These are phyloP conservation scores for Aspergillus nomiae DNA, from an alignment of 2,329 filamentous ascomycete genomes.

Conservation along the genomic window DNA sequence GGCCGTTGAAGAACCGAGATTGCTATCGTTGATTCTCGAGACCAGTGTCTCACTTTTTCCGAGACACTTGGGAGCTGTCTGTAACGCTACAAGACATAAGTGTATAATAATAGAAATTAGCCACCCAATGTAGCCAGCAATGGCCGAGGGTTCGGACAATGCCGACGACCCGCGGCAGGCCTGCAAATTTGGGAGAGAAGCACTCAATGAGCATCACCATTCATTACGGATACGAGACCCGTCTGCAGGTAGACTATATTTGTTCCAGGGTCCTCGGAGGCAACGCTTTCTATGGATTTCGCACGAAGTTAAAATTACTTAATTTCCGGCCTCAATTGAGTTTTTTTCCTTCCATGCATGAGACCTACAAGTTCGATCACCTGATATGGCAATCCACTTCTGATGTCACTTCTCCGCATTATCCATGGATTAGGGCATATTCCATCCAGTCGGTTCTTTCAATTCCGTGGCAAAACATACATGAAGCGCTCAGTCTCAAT, in stretches of 20 bases:
- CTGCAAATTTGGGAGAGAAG: not conserved
- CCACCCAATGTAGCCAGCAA: not conserved
- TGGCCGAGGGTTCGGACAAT: not conserved
- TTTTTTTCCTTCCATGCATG: not conserved
- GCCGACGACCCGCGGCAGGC: not conserved
- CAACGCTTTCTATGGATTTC: not conserved
- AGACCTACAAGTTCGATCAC: not conserved
- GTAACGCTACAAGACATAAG: not conserved
- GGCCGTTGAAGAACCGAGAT: not conserved
- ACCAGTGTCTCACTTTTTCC: not conserved
- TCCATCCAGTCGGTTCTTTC: not conserved
- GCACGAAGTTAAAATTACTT: not conserved
- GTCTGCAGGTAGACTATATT: not conserved
- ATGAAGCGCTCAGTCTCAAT: not conserved
- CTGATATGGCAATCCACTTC: not conserved
- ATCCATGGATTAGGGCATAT: not conserved
- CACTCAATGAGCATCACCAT: not conserved
- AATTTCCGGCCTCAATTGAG: not conserved
- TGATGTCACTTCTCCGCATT: not conserved
- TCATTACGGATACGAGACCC: not conserved
- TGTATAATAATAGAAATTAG: constrained; percentile 1
- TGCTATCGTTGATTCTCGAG: not conserved
- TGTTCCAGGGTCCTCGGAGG: not conserved
- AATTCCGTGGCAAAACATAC: not conserved
- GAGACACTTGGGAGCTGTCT: not conserved